Evolutionary conservation across 768 basidiomycete species (phyloP).

Genomic region (Mycena pura): DNA sequence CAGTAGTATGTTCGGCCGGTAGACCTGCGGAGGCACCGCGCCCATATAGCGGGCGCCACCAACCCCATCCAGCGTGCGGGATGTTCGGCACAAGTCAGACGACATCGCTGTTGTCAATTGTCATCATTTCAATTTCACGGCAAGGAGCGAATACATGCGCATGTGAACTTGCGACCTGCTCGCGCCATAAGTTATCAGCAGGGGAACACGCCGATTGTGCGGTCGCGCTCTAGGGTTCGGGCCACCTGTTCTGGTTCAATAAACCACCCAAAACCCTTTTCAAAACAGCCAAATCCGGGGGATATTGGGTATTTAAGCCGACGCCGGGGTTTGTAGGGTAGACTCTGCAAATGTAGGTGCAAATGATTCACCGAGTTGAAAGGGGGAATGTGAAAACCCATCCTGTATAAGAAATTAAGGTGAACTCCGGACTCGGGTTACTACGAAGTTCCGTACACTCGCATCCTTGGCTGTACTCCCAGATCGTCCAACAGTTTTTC

Average conservation of each 20-base stretch:
- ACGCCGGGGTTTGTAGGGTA: slow-evolving; percentile 62
- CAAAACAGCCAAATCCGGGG: slow-evolving; percentile 43
- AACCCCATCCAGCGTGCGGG: background rate
- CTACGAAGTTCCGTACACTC: slow-evolving; percentile 46
- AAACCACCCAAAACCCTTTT: slow-evolving; percentile 81
- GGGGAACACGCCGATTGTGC: slow-evolving; percentile 57
- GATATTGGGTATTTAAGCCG: slow-evolving; percentile 57
- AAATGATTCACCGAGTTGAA: slow-evolving; percentile 76
- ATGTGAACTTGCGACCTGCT: background rate
- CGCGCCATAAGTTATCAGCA: slow-evolving; percentile 37
- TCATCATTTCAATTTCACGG: slow-evolving; percentile 6
- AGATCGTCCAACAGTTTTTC: slow-evolving; percentile 56
- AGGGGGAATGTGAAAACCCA: slow-evolving; percentile 86
- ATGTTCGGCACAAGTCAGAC: background rate
- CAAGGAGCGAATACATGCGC: background rate
- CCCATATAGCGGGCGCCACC: background rate
- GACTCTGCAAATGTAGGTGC: slow-evolving; percentile 74
- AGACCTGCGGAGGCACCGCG: background rate
- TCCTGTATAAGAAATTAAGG: slow-evolving; percentile 44
- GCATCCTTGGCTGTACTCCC: slow-evolving; percentile 46
- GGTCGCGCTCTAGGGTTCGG: slow-evolving; percentile 61
- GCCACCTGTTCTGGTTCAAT: slow-evolving; percentile 65
- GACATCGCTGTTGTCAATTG: background rate
- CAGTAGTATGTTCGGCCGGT: background rate
- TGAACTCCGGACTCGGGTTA: background rate